Evolutionary conservation across 2,329 filamentous ascomycete genomes (phyloP).

Genomic region (Cercospora zeina): DNA sequence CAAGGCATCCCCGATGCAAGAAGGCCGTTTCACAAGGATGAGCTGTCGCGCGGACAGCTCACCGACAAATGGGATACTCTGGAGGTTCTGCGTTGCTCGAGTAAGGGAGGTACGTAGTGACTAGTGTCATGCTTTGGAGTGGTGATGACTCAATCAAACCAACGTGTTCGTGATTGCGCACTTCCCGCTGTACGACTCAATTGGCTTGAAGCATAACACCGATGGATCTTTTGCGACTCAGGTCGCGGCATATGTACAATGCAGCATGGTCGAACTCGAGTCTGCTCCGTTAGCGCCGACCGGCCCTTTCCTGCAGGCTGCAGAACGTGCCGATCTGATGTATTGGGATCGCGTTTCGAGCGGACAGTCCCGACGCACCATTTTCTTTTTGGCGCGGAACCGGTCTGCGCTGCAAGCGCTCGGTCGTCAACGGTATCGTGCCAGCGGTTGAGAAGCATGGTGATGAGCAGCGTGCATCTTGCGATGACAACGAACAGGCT

Average conservation of each 20-base stretch:
- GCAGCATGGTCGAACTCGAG: not conserved
- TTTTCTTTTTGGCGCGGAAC: not conserved
- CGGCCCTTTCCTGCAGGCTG: not conserved
- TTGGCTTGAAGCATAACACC: not conserved
- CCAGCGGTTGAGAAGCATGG: not conserved
- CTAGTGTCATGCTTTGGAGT: not conserved
- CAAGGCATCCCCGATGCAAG: not conserved
- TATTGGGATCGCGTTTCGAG: not conserved
- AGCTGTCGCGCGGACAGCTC: not conserved
- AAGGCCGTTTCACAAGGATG: not conserved
- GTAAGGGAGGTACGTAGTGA: too few species aligned
- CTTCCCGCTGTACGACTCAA: constrained; percentile 1
- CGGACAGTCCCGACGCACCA: not conserved
- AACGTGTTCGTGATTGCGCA: not conserved
- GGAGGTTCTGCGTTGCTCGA: not conserved
- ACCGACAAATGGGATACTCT: not conserved
- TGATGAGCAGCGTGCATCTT: not conserved
- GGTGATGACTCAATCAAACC: not conserved
- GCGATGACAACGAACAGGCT: not conserved
- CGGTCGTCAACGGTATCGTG: not conserved
- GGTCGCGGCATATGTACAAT: not conserved
- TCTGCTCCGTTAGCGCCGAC: not conserved
- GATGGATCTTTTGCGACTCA: not conserved
- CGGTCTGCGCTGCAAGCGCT: not conserved
- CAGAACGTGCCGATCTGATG: not conserved